Base-by-base conservation (phyloP, 2,329 filamentous ascomycete species). In the Saccharata proteae region DNA sequence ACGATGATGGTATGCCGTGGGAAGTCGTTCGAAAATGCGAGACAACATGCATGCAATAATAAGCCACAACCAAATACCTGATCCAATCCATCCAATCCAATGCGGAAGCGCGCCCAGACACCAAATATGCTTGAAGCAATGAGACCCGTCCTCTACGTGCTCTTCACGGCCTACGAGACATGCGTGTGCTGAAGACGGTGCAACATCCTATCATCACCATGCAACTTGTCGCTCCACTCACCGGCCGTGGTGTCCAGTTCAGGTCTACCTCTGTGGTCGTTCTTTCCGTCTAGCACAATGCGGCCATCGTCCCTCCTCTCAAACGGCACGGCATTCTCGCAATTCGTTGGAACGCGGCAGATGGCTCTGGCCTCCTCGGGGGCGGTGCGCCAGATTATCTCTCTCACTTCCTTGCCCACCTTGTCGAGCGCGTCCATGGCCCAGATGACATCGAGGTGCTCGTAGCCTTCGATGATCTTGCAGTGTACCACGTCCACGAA, bases 371-470 rank as follows among this genome's bases (percentile, higher is more conserved):
- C 74, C 62, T 63, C 58, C 13, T 59, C 53, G 3, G 64, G 54
- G 34, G 67, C 64, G 2, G 83, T 93, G 54, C 76, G 76, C 86
- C 86, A 94, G 9, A 94, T 55, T 10, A 92, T 77, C 45, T 88
- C 77, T 17, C 75, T 69, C 0, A 94, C 62, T 57, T 93, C 86
- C 35, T 63, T 67, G 4, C 86, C 90, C 1, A 94, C 81, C 51
- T 88, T 72, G 28, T 88, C 77, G 11, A 85, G 73, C 0, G 76
- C 74, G 48, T 94, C 85, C 65, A 94, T 83, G 0, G 86, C 85
- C 88, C 88, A 94, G 21, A 96, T 74, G 2, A 94, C 83, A 57
- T 94, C 88, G 4, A 96, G 67, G 56, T 96, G 88, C 58, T 94
- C 88, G 51, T 93, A 93, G 27, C 79, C 82, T 3, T 82, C 74